Base-by-base conservation (phyloP, 352 stramenopile species). In the Pelagophyceae sp. region DNA sequence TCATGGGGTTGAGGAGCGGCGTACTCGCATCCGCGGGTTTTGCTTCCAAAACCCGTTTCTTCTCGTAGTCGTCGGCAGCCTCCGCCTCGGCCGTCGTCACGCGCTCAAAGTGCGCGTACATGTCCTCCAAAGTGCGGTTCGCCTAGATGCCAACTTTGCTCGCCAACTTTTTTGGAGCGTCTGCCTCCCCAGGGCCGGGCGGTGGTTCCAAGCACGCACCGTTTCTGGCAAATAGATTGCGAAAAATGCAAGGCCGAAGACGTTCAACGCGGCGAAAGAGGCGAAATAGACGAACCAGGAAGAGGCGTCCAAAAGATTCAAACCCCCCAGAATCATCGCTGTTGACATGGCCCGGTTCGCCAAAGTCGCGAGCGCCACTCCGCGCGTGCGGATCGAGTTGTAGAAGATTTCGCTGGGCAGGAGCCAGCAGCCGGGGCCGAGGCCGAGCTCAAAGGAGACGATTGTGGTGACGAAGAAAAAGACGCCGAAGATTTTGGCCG, bases 371-470 rank as follows among this genome's bases (percentile, higher is more conserved):
- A 91, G 50, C 67, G 78, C 84, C 82, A 91, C 88, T 15, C 80
- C 87, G 78, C 87, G 88, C 5, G 83, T 83, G 27, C 87, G 83
- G 76, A 90, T 88, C 51, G 76, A 82, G 38, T 81, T 89, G 71
- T 78, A 74, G 78, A 91, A 91, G 0, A 90, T 80, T 80, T 92
- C 87, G 0, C 85, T 85, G 19, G 85, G 80, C 70, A 90, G 82
- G 25, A 90, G 76, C 87, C 87, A 92, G 45, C 78, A 81, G 25
- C 82, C 85, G 32, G 86, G 86, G 32, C 86, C 86, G 76, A 88
- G 67, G 38, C 67, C 67, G 67, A 74, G 11, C 67, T 74, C 67
- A 32, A 72, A 72, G 31, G n/a, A n/a, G 63, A 72, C 5, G 63
- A 72, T 45, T n/a, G 37, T 45, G 63, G n/a, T 32, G 35, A 45